Evolutionary conservation across 148 eudicot species (phyloP), one percentile per base, ranked within the genome.

Genomic region (Bassia scoparia): DNA sequence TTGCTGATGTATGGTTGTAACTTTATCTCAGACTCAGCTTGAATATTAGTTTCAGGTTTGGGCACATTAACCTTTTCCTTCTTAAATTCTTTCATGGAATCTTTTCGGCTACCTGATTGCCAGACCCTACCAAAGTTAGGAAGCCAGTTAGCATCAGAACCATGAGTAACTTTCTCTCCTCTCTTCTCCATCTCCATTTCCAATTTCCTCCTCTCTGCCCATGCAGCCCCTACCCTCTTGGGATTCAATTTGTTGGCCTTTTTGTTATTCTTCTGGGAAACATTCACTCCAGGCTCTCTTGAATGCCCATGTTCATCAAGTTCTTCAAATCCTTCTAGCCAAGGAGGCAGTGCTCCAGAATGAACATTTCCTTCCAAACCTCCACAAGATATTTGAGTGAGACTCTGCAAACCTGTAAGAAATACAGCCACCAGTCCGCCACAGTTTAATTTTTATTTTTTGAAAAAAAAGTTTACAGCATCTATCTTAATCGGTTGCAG

Each of bases 121-220:
- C 98, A 94, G 58, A 94, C 96, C 76, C 97, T 76, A 56, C 98
- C 98, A 67, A 94, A 94, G 75, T 94, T 88, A 61, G 98, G 98
- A 63, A 94, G 96, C 98, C 98, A 94, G 69, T 88, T 82, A 67
- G 81, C 81, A 76, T 87, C 89, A 68, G 79, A 83, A 69, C 62
- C 72, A 67, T 78, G 77, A 30, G 77, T 30, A n/a, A 78, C 69
- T 60, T 78, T 71, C 81, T 78, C 93, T 69, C 97, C 97, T 80
- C 83, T 87, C 76, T 75, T 91, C 84, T 95, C 97, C 93, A 85
- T 72, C 83, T 94, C 97, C 83, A 94, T n/a, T 81, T 94, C 98
- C 54, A 80, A 69, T 83, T 87, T 94, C 81, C 98, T 88, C 81
- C 76, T 95, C 79, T 95, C 97, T 71, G 97, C 98, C 97, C 97